Base-by-base conservation (phyloP, 2,329 filamentous ascomycete species). In the Chaetomiaceae sp. region DNA sequence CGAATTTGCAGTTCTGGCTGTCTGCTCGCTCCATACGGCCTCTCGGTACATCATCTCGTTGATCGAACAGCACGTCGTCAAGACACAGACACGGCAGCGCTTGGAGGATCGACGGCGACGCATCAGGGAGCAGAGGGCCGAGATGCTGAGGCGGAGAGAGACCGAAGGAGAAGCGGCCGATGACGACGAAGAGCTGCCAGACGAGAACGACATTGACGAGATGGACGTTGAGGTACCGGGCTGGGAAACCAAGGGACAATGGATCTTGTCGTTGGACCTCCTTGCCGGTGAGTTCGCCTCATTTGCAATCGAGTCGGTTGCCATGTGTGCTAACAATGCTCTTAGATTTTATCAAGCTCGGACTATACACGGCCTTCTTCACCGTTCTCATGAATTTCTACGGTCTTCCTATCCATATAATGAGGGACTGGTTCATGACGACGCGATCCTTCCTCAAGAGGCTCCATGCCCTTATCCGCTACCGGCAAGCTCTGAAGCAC, bases 241-340 rank as follows among this genome's bases (percentile, higher is more conserved):
- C 9, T 99, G 94, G 94, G 90, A 96, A 66, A 85, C 89, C 56
- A 99, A 97, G 74, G 90, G 94, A 33, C 87, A 94, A 62, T 97
- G 88, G 81, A 78, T 96, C 13, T 84, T 99, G 61, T 90, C 86
- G 65, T 76, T 97, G 54, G 92, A 99, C 67, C 80, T 99, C 16
- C 69, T 87, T 38, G 90, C 87, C 44, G 87, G 87, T 89, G 75
- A 69, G 81, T 64, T n/a, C n/a, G n/a, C n/a, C n/a, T n/a, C n/a
- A n/a, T n/a, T n/a, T n/a, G n/a, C n/a, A 5, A 2, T 8, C 29
- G n/a, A 6, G 2, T 18, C 14, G 7, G n/a, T 20, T 42, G 25
- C n/a, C 4, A 23, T 8, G 1, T 4, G n/a, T 16, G 21, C 48
- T 50, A 43, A 50, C 38, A 6, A 8, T 25, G 4, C 11, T 21